phyloP scores from a whole-genome alignment of 176 grass and related monocot species.

The Hordeum marinum region DNA sequence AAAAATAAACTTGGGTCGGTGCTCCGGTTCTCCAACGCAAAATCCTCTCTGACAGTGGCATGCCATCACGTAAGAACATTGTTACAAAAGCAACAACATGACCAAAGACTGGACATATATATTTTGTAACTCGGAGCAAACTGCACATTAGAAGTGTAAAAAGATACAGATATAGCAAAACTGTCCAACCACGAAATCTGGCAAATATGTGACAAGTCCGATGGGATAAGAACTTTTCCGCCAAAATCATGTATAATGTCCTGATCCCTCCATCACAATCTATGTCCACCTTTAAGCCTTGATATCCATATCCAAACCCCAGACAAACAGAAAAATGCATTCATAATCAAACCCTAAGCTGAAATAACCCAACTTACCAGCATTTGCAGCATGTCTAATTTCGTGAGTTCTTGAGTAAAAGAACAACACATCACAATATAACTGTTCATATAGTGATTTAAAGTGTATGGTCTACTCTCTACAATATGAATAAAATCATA shows the following conservation, averaged over 20 bases:
- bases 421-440: slow-evolving; percentile 5
- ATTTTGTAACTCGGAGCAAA: slow-evolving; percentile 16
- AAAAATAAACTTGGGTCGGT: slow-evolving; percentile 49
- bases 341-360: background rate
- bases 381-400: slow-evolving; percentile 1
- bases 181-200: background rate
- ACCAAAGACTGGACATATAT: background rate
- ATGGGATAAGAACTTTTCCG: background rate
- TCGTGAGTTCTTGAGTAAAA: slow-evolving; percentile 1
- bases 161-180: background rate
- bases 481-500: background rate
- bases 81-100: slow-evolving; percentile 14
- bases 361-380: background rate
- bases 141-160: slow-evolving; percentile 13
- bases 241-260: background rate
- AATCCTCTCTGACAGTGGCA: slow-evolving; percentile 57
- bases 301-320: slow-evolving; percentile 12
- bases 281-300: slow-evolving; percentile 11
- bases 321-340: background rate
- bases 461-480: background rate
- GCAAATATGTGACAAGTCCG: background rate
- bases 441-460: background rate
- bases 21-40: slow-evolving; percentile 22
- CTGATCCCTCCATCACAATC: background rate
- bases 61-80: slow-evolving; percentile 8